phyloP scores from a whole-genome alignment of 2,329 filamentous ascomycete genomes.

The Stagonosporopsis chrysanthemi region DNA sequence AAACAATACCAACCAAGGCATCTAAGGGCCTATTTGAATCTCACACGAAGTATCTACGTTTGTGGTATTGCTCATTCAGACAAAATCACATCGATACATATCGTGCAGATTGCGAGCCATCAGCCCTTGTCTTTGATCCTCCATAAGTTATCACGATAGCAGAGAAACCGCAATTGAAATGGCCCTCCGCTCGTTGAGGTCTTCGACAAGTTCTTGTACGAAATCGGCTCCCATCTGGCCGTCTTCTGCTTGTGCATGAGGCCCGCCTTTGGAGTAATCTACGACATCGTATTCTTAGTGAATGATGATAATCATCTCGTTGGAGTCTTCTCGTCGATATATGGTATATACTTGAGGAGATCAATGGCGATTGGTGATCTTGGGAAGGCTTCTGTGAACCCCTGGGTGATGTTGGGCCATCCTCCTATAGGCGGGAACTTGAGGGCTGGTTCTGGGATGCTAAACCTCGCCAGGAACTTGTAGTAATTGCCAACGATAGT shows the following conservation, averaged over 20 bases:
- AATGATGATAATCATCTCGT: conserved; percentile 11
- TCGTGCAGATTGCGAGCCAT: no score
- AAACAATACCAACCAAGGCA: conserved; percentile 8
- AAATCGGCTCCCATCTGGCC: not conserved
- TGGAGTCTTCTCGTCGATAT: conserved; percentile 9
- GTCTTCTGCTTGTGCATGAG: not conserved
- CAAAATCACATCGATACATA: not conserved
- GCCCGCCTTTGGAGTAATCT: conserved; percentile 5
- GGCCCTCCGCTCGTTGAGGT: not conserved
- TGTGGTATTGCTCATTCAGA: not conserved
- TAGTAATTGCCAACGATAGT: conserved; percentile 20
- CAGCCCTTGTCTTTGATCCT: no score
- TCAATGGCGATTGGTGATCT: conserved; percentile 17
- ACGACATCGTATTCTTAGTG: conserved; percentile 17
- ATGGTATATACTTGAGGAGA: conserved; percentile 19
- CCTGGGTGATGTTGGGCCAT: conserved; percentile 19
- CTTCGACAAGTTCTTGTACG: not conserved
- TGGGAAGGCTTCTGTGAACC: conserved; percentile 1
- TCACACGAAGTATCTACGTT: not conserved
- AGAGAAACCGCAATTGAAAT: no score
- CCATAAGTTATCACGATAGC: no score
- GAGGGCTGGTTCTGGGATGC: conserved; percentile 12
- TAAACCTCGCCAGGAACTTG: conserved; percentile 17
- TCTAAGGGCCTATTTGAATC: not conserved
- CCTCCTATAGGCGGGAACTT: conserved; percentile 16